Percentiles rank a stretch among this genome's conserved stretches.
Evolutionary conservation across 805 yeast species (phyloP).

Genomic region (Ogataea wickerhamii): DNA sequence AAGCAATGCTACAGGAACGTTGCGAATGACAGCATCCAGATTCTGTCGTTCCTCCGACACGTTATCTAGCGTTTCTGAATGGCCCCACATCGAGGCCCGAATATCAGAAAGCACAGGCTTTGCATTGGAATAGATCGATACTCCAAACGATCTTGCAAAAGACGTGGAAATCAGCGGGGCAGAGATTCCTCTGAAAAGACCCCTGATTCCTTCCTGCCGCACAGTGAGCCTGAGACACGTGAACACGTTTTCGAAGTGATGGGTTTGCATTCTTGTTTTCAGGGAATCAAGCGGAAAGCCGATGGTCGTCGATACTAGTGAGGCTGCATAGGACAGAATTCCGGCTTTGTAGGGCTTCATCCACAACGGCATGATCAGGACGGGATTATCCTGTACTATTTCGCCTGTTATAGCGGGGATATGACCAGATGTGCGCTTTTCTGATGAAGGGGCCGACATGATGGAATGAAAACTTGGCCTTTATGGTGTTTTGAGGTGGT

Average conservation of each 20-base stretch:
- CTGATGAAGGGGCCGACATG: slow-evolving; percentile 4
- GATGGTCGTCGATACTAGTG: slow-evolving; percentile 59
- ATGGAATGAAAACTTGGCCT: too few species aligned
- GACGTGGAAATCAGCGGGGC: slow-evolving; percentile 72
- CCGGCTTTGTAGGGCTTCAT: slow-evolving; percentile 54
- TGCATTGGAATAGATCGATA: slow-evolving; percentile 54
- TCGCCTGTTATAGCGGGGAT: slow-evolving; percentile 61
- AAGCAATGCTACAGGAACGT: slow-evolving; percentile 43
- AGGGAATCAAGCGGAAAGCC: slow-evolving; percentile 87
- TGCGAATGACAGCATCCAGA: slow-evolving; percentile 27
- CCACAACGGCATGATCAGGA: slow-evolving; percentile 44
- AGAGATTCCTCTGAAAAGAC: slow-evolving; percentile 71
- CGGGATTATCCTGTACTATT: slow-evolving; percentile 42
- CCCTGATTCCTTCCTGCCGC: slow-evolving; percentile 58
- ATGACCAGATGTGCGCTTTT: slow-evolving; percentile 3
- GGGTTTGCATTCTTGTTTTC: slow-evolving; percentile 83
- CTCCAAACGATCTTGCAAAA: slow-evolving; percentile 60
- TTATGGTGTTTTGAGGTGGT: too few species aligned
- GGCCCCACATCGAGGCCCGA: slow-evolving; percentile 13
- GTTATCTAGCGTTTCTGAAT: not conserved
- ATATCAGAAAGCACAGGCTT: slow-evolving; percentile 40
- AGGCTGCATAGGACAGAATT: slow-evolving; percentile 59
- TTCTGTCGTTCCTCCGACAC: slow-evolving; percentile 7
- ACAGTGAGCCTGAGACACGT: slow-evolving; percentile 58
- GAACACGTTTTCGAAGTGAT: slow-evolving; percentile 52